phyloP scores from a whole-genome alignment of 2,329 filamentous ascomycete species.

The Cylindrodendrum hubeiense region DNA sequence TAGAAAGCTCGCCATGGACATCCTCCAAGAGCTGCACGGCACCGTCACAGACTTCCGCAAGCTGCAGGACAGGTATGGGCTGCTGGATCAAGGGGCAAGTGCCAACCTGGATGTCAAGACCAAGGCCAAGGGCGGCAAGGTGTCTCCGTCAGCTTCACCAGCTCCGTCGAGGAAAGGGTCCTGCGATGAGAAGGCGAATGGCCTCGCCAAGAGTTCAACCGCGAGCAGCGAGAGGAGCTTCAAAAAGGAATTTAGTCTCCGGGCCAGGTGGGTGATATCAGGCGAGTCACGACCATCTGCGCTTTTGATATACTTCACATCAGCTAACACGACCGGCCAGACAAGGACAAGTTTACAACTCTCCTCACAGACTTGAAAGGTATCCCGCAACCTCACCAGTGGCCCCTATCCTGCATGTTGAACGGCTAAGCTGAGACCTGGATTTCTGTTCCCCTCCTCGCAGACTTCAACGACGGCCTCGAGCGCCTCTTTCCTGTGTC shows the following conservation, averaged over 20 bases:
- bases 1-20: constrained; percentile 54
- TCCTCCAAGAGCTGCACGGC: constrained; percentile 56
- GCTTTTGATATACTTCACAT: neutral
- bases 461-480: constrained; percentile 62
- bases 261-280: constrained; percentile 59
- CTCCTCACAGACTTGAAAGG: constrained; percentile 57
- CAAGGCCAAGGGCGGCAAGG: constrained; percentile 25
- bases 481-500: constrained; percentile 60
- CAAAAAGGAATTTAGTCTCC: constrained; percentile 50
- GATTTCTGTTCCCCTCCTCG: neutral
- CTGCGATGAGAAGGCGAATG: constrained; percentile 39
- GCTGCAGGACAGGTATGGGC: constrained; percentile 57
- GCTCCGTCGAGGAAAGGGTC: constrained; percentile 33
- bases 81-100: constrained; percentile 47
- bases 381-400: constrained; percentile 27
- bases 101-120: constrained; percentile 26
- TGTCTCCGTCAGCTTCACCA: constrained; percentile 32
- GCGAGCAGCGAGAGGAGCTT: constrained; percentile 45
- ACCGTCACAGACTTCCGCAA: constrained; percentile 60
- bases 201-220: constrained; percentile 27
- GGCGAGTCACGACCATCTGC: constrained; percentile 44
- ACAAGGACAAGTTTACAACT: constrained; percentile 59
- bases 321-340: constrained; percentile 37
- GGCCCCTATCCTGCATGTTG: neutral
- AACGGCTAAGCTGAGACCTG: constrained; percentile 9